phyloP scores from a whole-genome alignment of 352 stramenopile genomes.

The Pythium dissotocum region DNA sequence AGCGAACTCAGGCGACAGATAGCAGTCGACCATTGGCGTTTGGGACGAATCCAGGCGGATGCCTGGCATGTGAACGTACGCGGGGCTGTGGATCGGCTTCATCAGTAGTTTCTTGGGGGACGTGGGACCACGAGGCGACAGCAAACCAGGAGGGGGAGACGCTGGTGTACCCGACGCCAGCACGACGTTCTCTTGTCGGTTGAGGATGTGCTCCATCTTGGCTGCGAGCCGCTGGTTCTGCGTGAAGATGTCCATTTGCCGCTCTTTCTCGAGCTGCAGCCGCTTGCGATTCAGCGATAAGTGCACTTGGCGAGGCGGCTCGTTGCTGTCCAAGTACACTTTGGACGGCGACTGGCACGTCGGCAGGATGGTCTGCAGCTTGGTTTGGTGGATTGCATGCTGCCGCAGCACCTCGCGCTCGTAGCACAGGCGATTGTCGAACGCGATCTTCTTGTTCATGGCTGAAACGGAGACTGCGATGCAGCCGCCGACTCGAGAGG shows the following conservation, averaged over 20 bases:
- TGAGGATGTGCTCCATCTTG: constrained; percentile 75
- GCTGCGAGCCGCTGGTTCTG: constrained; percentile 71
- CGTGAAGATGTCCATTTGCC: constrained; percentile 57
- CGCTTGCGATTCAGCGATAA: constrained; percentile 59
- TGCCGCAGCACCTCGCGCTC: constrained; percentile 68
- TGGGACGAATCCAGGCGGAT: constrained; percentile 68
- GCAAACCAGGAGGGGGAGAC: neutral
- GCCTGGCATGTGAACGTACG: constrained; percentile 64
- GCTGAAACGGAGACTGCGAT: neutral
- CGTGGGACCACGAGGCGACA: neutral
- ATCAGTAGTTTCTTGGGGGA: constrained; percentile 24
- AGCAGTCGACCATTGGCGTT: constrained; percentile 73
- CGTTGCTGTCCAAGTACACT: constrained; percentile 62
- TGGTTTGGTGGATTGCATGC: constrained; percentile 64
- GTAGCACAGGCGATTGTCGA: constrained; percentile 83
- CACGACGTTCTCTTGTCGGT: constrained; percentile 61
- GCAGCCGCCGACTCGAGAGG: neutral
- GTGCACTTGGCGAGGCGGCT: constrained; percentile 44
- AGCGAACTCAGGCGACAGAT: constrained; percentile 64
- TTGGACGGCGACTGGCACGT: constrained; percentile 62
- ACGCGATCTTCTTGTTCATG: constrained; percentile 80
- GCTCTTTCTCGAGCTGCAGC: constrained; percentile 59
- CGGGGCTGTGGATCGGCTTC: constrained; percentile 46
- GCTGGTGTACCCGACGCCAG: constrained; percentile 38
- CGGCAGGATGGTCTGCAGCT: constrained; percentile 58